Evolutionary conservation across 192 early-diverging fungal genomes (phyloP).

Genomic region (Diversispora eburnea): DNA sequence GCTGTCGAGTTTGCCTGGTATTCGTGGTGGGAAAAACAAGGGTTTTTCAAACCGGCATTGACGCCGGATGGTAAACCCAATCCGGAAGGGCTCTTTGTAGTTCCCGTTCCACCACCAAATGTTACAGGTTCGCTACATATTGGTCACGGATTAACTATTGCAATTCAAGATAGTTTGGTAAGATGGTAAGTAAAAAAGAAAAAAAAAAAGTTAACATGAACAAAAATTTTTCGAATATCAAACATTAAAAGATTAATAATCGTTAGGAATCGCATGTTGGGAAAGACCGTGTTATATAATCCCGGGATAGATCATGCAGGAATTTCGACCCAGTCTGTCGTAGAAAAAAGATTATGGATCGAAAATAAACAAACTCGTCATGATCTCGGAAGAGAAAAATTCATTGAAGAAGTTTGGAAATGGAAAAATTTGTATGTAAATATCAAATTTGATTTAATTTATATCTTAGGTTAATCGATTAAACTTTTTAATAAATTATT

Average conservation of each 20-base stretch:
- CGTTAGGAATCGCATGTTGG: constrained; percentile 87
- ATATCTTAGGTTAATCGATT: not conserved
- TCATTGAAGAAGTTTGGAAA: constrained; percentile 86
- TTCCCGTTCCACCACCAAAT: constrained; percentile 98
- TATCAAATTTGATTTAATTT: not conserved
- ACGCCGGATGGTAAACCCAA: constrained; percentile 65
- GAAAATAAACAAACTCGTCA: constrained; percentile 82
- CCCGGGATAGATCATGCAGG: constrained; percentile 97
- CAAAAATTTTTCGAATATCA: too few relatives aligned
- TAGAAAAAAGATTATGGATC: constrained; percentile 93
- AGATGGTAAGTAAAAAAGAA: constrained; percentile 63
- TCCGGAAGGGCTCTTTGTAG: constrained; percentile 79
- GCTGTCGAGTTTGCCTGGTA: constrained; percentile 97
- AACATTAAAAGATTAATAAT: not conserved
- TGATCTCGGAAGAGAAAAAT: constrained; percentile 87
- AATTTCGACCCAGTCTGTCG: constrained; percentile 95
- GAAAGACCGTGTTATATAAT: constrained; percentile 89
- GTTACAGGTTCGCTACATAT: constrained; percentile 96
- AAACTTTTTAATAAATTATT: not conserved
- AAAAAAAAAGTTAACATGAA: not conserved
- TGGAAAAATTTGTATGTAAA: constrained; percentile 84
- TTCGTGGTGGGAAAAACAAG: constrained; percentile 94
- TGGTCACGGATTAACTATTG: constrained; percentile 88
- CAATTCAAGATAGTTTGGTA: constrained; percentile 90
- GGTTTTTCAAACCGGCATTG: constrained; percentile 84